phyloP scores from a whole-genome alignment of 176 grass and related monocot species.

The Lolium multiflorum region DNA sequence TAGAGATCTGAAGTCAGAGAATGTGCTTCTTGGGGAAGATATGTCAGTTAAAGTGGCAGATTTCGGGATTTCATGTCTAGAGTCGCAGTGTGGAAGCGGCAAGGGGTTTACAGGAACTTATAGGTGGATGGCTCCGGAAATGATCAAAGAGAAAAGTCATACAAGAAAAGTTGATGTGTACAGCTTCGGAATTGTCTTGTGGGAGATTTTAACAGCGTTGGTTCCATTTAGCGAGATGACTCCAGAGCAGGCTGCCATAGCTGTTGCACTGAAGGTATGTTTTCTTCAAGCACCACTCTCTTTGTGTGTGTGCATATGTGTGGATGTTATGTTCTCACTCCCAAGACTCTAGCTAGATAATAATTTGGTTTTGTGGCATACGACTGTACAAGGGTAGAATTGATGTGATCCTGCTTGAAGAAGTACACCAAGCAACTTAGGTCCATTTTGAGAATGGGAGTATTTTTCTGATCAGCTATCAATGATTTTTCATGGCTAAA shows the following conservation, averaged over 20 bases:
- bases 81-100: conserved; percentile 78
- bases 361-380: not conserved
- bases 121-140: conserved; percentile 98
- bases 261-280: conserved; percentile 93
- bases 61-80: conserved; percentile 97
- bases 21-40: conserved; percentile 95
- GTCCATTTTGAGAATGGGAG: not conserved
- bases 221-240: conserved; percentile 93
- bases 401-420: not conserved
- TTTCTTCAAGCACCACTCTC: conserved; percentile 20
- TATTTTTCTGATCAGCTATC: not conserved
- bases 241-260: conserved; percentile 93
- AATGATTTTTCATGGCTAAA: not conserved
- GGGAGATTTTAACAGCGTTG: conserved; percentile 89
- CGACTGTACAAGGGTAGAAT: not conserved
- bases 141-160: conserved; percentile 96
- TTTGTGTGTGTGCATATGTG: not conserved
- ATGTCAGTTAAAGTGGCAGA: conserved; percentile 96
- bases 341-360: not conserved
- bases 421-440: not conserved
- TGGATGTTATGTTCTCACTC: conserved; percentile 11
- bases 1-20: conserved; percentile 97
- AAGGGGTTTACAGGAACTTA: conserved; percentile 97
- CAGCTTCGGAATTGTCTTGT: conserved; percentile 93
- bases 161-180: conserved; percentile 97